Conservation (phyloP, 306 rosid genomes). For the Castanopsis chinensis region DNA sequence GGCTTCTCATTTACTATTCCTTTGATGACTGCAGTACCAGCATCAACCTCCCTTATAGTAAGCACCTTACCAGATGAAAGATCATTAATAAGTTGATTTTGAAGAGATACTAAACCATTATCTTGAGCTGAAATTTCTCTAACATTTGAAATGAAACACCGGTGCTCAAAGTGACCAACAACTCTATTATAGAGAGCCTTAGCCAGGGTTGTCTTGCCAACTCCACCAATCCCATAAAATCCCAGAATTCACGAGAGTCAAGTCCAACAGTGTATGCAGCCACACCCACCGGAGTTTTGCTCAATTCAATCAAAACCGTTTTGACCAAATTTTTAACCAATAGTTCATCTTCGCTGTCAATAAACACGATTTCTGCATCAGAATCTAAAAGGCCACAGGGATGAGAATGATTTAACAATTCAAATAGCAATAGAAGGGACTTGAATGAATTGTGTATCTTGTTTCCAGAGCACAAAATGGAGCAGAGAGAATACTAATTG, state of each 20-base stretch:
- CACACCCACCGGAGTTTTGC: conserved; percentile 40
- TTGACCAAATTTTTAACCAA: conserved; percentile 27
- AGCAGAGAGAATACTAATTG: too few relatives aligned
- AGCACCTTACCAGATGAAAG: conserved; percentile 9
- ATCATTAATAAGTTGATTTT: conserved; percentile 21
- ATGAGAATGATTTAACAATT: too few relatives aligned
- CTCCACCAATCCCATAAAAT: conserved; percentile 59
- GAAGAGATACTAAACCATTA: conserved; percentile 42
- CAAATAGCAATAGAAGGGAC: too few relatives aligned
- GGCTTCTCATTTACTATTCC: conserved; percentile 20
- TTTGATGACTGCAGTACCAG: conserved; percentile 20
- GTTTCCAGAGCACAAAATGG: too few relatives aligned
- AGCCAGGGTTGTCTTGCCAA: conserved; percentile 74
- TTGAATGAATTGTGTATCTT: too few relatives aligned
- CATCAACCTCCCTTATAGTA: conserved; percentile 5
- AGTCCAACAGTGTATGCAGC: conserved; percentile 52
- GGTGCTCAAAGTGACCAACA: conserved; percentile 30
- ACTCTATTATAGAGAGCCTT: conserved; percentile 54
- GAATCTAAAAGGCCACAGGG: too few relatives aligned
- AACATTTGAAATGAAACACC: conserved; percentile 49
- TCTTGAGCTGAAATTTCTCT: conserved; percentile 36
- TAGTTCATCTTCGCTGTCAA: conserved; percentile 23
- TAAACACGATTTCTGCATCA: neutral
- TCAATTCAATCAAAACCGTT: conserved; percentile 38
- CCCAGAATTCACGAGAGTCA: conserved; percentile 46